Base-by-base conservation (phyloP, 2,329 filamentous ascomycete genomes). In the Hypoxylon sp. region DNA sequence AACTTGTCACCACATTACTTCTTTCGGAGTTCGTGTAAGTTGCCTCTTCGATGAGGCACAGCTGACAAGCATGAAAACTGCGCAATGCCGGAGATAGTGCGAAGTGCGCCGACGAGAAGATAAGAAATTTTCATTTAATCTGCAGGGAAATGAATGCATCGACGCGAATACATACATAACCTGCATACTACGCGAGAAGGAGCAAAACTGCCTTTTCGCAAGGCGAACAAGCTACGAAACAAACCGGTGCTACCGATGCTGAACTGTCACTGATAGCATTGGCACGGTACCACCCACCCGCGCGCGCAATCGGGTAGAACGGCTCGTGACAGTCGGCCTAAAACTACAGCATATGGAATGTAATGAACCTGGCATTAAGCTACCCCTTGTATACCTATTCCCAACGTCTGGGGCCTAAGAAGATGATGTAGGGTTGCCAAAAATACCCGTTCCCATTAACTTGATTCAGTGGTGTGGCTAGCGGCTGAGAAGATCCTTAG, bases 161-260 rank as follows among this genome's bases (percentile, higher is more conserved):
- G n/a, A n/a, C n/a, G n/a, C n/a, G n/a, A n/a, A n/a, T n/a, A n/a
- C n/a, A n/a, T n/a, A n/a, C n/a, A n/a, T n/a, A n/a, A n/a, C n/a
- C n/a, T n/a, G n/a, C n/a, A n/a, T n/a, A n/a, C n/a, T n/a, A n/a
- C n/a, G n/a, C n/a, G n/a, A 23, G 40, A 6, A 12, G 11, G 13
- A 11, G 11, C 9, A 34, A 43, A 55, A 47, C 12, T 55, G 42
- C 52, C 51, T 37, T 48, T 55, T 45, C 12, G 29, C 12, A 50
- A 42, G 23, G 32, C 21, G 15, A 41, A 23, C 13, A 16, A 44
- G 36, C 29, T 26, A 16, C 19, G 40, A 26, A n/a, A 51, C 34
- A 38, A 46, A 23, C 47, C 46, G 46, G 55, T 55, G 23, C 38
- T 53, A 57, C 55, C 37, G 50, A 48, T 47, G 55, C 51, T 57